A percentile compares a stretch with the other conserved stretches of the same genome.
These are phyloP conservation scores for Carex pumila DNA, from an alignment of 176 grass and related monocot species.

Conservation along the genomic window DNA sequence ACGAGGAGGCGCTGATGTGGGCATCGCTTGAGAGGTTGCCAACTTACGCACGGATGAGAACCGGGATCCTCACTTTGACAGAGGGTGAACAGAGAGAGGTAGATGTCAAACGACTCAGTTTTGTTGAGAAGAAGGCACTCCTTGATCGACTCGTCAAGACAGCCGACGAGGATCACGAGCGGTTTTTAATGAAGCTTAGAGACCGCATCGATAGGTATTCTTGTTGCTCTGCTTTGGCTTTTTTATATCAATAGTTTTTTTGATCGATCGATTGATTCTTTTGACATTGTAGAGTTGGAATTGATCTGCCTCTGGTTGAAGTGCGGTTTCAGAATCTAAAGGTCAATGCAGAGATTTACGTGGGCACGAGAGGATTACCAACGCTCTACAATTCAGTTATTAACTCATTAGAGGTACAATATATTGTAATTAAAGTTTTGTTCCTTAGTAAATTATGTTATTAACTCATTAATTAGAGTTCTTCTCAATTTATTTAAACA, in stretches of 20 bases:
- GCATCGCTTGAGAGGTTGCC: neutral
- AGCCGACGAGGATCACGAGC: slow-evolving; percentile 18
- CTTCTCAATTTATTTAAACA: neutral
- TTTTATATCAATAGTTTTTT: no score
- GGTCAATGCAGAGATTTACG: slow-evolving; percentile 21
- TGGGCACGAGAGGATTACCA: slow-evolving; percentile 32
- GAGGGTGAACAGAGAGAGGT: slow-evolving; percentile 5
- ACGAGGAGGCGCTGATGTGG: slow-evolving; percentile 12
- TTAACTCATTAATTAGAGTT: no score
- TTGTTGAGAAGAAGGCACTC: slow-evolving; percentile 3
- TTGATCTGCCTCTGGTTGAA: slow-evolving; percentile 28
- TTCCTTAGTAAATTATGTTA: no score
- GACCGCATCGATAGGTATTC: slow-evolving; percentile 19
- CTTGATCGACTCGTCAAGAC: slow-evolving; percentile 16
- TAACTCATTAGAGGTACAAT: slow-evolving; percentile 29
- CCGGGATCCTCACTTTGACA: slow-evolving; percentile 3
- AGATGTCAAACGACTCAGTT: neutral
- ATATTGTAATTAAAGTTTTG: neutral
- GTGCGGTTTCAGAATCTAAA: slow-evolving; percentile 34
- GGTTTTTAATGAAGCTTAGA: slow-evolving; percentile 21
- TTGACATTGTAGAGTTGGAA: slow-evolving; percentile 19
- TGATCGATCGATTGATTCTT: no score
- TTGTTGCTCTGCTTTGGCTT: no score
- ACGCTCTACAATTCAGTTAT: slow-evolving; percentile 27
- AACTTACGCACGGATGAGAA: neutral